Base-by-base conservation (phyloP, 441 rosid species). In the Adansonia madagascariensis region DNA sequence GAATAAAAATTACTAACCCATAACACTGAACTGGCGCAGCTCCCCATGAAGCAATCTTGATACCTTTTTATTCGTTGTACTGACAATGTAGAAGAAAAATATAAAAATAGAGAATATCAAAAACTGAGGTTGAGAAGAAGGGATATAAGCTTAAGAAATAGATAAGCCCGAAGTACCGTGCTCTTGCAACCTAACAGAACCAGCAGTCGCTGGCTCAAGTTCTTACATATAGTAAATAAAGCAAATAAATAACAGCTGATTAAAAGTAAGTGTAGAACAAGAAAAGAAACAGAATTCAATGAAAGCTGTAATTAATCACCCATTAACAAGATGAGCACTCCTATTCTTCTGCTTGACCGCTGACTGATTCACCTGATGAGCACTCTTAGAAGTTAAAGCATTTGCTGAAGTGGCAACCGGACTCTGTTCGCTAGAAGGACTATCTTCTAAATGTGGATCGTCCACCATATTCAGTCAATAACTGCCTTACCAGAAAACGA, bases 11-110 rank as follows among this genome's bases (percentile, higher is more conserved):
- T 12, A 82, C 87, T 71, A 18, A 83, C 87, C 88, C 79, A 87
- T 77, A 24, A 83, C 83, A 44, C 87, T 83, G 18, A 87, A 80
- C 22, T 83, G 88, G 15, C 82, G 87, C 74, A 85, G 83, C 3
- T 85, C 88, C 11, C 84, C 87, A 59, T 80, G 84, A 65, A 55
- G 50, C 68, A 81, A 75, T 82, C 83, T 79, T 20, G 84, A 75
- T 66, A 75, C 82, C 35, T 84, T 81, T 83, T 85, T 82, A 80
- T 77, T 82, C 66, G 50, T 78, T 60, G 81, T 3, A 31, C 35
- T 31, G 35, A 1, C 4, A 2, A 31, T 31, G 3, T 31, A 31
- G 35, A 31, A 31, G 35, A 31, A 24, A 24, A 24, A 24, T 24
- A 24, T 24, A 24, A 24, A 24, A 24, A 24, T 24, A 24, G 24